Conservation (phyloP, 2,329 filamentous ascomycete genomes). For the Arachnomyces sp. region DNA sequence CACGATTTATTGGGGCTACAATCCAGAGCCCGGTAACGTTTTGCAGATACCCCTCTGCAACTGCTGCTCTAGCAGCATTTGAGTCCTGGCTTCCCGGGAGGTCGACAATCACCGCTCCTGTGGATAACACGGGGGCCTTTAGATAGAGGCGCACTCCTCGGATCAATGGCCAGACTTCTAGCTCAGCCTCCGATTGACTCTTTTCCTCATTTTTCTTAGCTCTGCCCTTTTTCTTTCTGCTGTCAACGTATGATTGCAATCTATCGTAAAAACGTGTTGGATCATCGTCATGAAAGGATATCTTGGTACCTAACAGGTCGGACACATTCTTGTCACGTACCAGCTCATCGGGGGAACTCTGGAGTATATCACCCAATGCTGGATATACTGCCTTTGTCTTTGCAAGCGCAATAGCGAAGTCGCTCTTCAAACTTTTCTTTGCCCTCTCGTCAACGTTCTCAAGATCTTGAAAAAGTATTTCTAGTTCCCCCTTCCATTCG, state of each 20-base stretch:
- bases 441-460: slow-evolving; percentile 33
- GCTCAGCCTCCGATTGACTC: slow-evolving; percentile 18
- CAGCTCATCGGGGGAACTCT: slow-evolving; percentile 33
- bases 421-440: slow-evolving; percentile 25
- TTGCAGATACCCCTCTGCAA: slow-evolving; percentile 53
- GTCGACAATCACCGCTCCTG: slow-evolving; percentile 50
- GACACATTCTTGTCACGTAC: slow-evolving; percentile 33
- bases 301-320: slow-evolving; percentile 40
- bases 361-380: slow-evolving; percentile 30
- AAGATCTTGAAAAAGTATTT: slow-evolving; percentile 42
- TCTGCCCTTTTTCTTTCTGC: slow-evolving; percentile 42
- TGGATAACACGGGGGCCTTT: slow-evolving; percentile 43
- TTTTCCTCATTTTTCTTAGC: slow-evolving; percentile 25
- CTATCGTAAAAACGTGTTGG: slow-evolving; percentile 36
- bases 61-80: slow-evolving; percentile 51
- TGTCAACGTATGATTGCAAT: slow-evolving; percentile 47
- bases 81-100: slow-evolving; percentile 53
- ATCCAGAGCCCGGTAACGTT: slow-evolving; percentile 54
- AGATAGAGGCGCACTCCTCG: slow-evolving; percentile 40
- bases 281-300: slow-evolving; percentile 30
- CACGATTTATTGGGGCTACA: slow-evolving; percentile 53
- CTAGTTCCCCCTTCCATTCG: slow-evolving; percentile 48
- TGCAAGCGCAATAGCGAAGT: slow-evolving; percentile 34
- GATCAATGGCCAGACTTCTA: slow-evolving; percentile 36
- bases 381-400: slow-evolving; percentile 35